Evolutionary conservation across 345 rosid species (phyloP).

Genomic region (Garcia nutans): DNA sequence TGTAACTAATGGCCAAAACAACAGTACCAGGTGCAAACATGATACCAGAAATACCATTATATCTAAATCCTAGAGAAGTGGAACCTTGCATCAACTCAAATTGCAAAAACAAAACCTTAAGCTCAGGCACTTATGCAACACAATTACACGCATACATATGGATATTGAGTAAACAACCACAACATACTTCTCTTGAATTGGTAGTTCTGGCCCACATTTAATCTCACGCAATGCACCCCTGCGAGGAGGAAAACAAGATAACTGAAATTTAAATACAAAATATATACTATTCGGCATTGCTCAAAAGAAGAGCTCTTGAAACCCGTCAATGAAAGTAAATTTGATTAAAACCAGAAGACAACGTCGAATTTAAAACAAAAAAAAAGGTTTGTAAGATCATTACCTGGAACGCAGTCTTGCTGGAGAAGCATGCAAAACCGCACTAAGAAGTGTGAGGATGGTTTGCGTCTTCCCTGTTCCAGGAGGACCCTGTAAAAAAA

Average conservation of each 20-base stretch:
- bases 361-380: too few relatives aligned
- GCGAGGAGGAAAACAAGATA: conserved; percentile 18
- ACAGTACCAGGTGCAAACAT: neutral
- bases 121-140: neutral
- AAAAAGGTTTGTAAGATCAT: conserved; percentile 15
- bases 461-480: conserved; percentile 99
- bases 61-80: neutral
- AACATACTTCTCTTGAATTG: conserved; percentile 75
- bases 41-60: neutral
- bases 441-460: conserved; percentile 90
- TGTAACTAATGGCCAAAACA: neutral
- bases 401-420: conserved; percentile 69
- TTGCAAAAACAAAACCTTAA: neutral
- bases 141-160: neutral
- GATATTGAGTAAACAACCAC: neutral
- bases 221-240: conserved; percentile 50
- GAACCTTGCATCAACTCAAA: neutral
- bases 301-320: neutral
- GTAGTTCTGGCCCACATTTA: conserved; percentile 54
- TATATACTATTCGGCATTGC: neutral
- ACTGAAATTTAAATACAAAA: conserved; percentile 4
- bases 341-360: neutral
- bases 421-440: conserved; percentile 95
- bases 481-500: conserved; percentile 74
- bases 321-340: neutral